Conservation (phyloP, 2,329 filamentous ascomycete species). For the Nemania bipapillata region DNA sequence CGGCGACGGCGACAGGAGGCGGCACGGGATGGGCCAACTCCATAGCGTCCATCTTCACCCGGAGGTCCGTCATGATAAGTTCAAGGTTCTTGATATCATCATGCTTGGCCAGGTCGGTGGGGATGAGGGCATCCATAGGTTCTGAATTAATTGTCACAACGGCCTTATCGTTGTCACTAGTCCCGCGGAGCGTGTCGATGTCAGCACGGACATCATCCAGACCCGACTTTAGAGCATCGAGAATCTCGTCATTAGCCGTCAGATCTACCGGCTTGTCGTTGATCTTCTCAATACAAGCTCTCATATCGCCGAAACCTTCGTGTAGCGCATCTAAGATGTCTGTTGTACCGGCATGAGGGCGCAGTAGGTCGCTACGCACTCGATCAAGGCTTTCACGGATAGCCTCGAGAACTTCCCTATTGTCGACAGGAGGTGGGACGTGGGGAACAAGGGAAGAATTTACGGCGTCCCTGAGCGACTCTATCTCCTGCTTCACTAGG, state of each 20-base stretch:
- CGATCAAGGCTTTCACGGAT: slow-evolving; percentile 77
- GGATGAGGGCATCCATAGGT: slow-evolving; percentile 60
- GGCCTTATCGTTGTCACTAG: slow-evolving; percentile 47
- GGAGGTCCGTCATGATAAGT: slow-evolving; percentile 80
- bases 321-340: slow-evolving; percentile 91
- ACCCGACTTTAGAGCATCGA: slow-evolving; percentile 86
- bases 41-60: slow-evolving; percentile 84
- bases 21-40: slow-evolving; percentile 61
- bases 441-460: slow-evolving; percentile 73
- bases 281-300: slow-evolving; percentile 79
- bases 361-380: slow-evolving; percentile 78
- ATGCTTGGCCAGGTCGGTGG: slow-evolving; percentile 67
- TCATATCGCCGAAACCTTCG: slow-evolving; percentile 83
- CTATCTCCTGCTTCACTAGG: slow-evolving; percentile 82
- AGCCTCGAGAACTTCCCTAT: slow-evolving; percentile 76
- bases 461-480: slow-evolving; percentile 81
- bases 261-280: slow-evolving; percentile 82
- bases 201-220: slow-evolving; percentile 79
- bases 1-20: slow-evolving; percentile 53
- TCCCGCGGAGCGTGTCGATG: slow-evolving; percentile 78
- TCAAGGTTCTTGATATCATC: slow-evolving; percentile 89
- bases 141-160: slow-evolving; percentile 62
- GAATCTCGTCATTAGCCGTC: slow-evolving; percentile 86
- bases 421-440: slow-evolving; percentile 58
- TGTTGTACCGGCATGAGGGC: slow-evolving; percentile 75